These are phyloP conservation scores for Silene uniflora DNA, from an alignment of 148 eudicot species.

Conservation along the genomic window DNA sequence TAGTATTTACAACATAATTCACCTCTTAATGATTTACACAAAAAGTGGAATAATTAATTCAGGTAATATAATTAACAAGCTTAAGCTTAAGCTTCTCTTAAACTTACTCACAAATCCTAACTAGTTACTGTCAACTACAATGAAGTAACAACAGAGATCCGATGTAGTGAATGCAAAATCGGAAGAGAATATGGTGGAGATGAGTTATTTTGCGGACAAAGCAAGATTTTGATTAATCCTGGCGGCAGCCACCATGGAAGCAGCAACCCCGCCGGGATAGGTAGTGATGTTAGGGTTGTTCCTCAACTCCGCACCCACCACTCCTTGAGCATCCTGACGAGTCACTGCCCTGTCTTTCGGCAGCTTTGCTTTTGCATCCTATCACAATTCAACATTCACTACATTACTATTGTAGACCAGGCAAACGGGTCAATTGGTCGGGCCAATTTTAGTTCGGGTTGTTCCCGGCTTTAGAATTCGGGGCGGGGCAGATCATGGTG, in stretches of 20 bases:
- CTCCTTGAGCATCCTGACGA: conserved; percentile 79
- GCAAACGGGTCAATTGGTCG: too few relatives aligned
- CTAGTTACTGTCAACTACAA: neutral
- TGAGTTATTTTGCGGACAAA: neutral
- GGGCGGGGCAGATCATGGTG: too few relatives aligned
- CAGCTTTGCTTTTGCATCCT: conserved; percentile 65
- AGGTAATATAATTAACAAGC: conserved; percentile 1
- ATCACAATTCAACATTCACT: neutral
- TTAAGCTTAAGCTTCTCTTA: conserved; percentile 1
- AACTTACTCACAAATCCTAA: neutral
- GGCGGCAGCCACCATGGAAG: conserved; percentile 78
- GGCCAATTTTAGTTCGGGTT: too few relatives aligned
- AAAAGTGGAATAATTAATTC: neutral
- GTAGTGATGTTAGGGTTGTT: conserved; percentile 78
- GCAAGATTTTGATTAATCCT: conserved; percentile 58
- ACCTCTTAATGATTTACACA: neutral
- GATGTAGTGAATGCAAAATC: neutral
- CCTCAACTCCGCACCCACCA: conserved; percentile 82
- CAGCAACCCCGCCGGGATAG: conserved; percentile 79
- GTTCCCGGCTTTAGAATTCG: too few relatives aligned
- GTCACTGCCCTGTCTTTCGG: conserved; percentile 76
- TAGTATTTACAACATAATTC: neutral
- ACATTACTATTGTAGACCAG: too few relatives aligned
- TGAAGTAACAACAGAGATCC: neutral
- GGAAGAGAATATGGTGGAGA: neutral